Conservation (phyloP, 768 basidiomycete genomes). For the Lentinula aciculospora region DNA sequence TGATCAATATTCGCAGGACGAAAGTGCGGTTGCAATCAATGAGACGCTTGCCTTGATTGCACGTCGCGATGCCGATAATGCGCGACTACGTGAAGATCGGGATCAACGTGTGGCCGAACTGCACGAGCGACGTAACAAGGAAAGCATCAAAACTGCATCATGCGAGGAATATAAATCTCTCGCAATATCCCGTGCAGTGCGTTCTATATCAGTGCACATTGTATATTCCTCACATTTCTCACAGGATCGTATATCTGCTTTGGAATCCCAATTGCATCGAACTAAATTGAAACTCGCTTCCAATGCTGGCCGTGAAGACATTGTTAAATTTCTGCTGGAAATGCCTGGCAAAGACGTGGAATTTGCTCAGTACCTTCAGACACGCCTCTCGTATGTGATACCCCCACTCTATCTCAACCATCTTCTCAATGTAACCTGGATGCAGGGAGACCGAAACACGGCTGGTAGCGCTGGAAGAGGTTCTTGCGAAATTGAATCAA, state of each 20-base stretch:
- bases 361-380: constrained; percentile 50
- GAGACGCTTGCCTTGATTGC: constrained; percentile 56
- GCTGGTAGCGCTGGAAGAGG: constrained; percentile 44
- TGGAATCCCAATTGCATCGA: constrained; percentile 69
- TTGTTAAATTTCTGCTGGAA: constrained; percentile 64
- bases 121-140: constrained; percentile 62
- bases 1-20: constrained; percentile 20
- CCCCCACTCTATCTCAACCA: background rate
- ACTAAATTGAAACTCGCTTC: constrained; percentile 78
- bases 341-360: constrained; percentile 45
- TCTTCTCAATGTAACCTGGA: constrained; percentile 11
- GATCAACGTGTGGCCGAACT: constrained; percentile 64
- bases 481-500: constrained; percentile 39
- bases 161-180: constrained; percentile 61
- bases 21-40: constrained; percentile 45
- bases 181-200: constrained; percentile 54
- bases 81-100: constrained; percentile 65
- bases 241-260: constrained; percentile 66
- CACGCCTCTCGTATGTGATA: constrained; percentile 46
- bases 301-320: constrained; percentile 59
- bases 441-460: constrained; percentile 50
- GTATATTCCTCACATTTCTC: background rate
- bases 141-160: constrained; percentile 50
- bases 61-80: constrained; percentile 63
- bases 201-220: constrained; percentile 14